Evolutionary conservation across 148 eudicot species (phyloP).

Genomic region (Rhododendron ferrugineum): DNA sequence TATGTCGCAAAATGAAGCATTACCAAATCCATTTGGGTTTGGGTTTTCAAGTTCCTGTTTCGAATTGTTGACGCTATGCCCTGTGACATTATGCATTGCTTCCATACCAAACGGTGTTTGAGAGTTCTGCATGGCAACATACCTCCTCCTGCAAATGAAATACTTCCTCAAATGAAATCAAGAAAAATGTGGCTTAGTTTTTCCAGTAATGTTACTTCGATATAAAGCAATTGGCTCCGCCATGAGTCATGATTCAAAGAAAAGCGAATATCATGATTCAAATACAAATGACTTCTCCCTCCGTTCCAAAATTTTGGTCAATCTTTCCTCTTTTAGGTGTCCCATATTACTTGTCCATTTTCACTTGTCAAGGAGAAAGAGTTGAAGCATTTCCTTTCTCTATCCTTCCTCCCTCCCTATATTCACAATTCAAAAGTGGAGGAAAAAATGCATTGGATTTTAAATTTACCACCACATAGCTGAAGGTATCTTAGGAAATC

Average conservation of each 20-base stretch:
- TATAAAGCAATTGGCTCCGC: not conserved
- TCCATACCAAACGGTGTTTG: conserved; percentile 29
- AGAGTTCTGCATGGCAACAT: conserved; percentile 40
- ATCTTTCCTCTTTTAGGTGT: not conserved
- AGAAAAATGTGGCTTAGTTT: not conserved
- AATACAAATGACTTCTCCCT: not conserved
- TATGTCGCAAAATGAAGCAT: conserved; percentile 18
- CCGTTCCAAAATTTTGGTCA: not conserved
- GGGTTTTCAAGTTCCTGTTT: conserved; percentile 21
- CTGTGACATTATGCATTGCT: conserved; percentile 22
- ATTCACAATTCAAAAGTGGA: not conserved
- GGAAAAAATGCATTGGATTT: not conserved
- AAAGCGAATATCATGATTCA: not conserved
- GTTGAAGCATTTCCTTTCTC: not conserved
- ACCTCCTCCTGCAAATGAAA: conserved; percentile 39
- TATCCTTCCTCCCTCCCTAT: not conserved
- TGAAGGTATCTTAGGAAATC: not conserved
- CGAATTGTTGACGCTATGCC: conserved; percentile 14
- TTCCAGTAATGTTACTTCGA: not conserved
- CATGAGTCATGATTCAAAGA: not conserved
- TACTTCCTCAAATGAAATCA: not conserved
- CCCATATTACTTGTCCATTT: not conserved
- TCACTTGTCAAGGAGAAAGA: not conserved
- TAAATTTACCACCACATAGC: not conserved
- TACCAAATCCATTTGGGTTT: conserved; percentile 22